Base-by-base conservation (phyloP, 352 stramenopile genomes). In the Thalassiosira tumida region DNA sequence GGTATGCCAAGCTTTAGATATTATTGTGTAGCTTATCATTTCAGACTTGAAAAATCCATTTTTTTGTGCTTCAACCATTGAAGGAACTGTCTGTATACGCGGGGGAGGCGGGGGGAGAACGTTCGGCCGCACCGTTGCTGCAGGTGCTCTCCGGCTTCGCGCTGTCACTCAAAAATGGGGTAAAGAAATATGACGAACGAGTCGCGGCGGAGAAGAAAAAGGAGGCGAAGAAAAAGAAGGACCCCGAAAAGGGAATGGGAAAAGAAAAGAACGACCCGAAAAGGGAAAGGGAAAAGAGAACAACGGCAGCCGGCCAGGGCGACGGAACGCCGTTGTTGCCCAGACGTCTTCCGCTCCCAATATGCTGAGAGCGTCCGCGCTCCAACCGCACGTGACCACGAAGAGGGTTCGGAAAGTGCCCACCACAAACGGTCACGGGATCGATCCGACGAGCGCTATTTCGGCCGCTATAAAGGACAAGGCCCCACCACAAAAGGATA, bases 121-220 rank as follows among this genome's bases (percentile, higher is more conserved):
- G 80, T 89, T 83, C 88, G 7, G 88, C 94, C 24, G 69, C 86
- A 4, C 83, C 82, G 21, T 54, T 97, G 7, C 82, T 97, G 54
- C 88, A 94, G 91, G 95, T 97, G 84, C 76, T 97, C 40, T 91
- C 88, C 65, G 75, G 93, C 50, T 97, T 97, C 87, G 91, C 92
- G 2, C 72, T 75, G 40, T 96, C 92, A 43, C 88, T 97, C 2
- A 86, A 95, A 37, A 84, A 76, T 72, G 95, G 93, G 15, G 84
- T 97, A 0, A 93, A 93, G 65, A 97, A 96, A 79, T 95, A 97
- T 69, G 94, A 97, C 75, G 38, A 94, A 79, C 76, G 81, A 43
- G 29, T 87, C 37, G 92, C 87, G 86, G 50, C 79, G 67, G 78
- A 96, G 91, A 91, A 81, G 43, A 72, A 65, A 51, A 94, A 91